Conservation (phyloP, 2,329 filamentous ascomycete genomes). For the Hysterium pulicare region DNA sequence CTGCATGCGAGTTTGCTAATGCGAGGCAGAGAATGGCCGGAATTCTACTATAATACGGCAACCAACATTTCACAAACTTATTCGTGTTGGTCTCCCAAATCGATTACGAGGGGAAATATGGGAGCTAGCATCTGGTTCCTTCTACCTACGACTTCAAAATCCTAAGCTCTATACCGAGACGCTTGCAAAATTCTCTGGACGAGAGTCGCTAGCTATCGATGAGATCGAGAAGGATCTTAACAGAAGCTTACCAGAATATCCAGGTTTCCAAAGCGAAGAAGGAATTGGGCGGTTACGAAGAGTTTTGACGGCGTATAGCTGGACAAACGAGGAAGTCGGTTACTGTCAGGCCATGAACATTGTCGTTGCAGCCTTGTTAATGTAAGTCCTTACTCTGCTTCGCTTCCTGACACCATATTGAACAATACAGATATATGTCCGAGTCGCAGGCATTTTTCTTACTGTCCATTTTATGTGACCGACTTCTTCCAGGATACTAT, state of each 20-base stretch:
- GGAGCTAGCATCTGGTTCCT: conserved; percentile 89
- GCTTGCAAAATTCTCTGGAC: conserved; percentile 74
- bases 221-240: conserved; percentile 99
- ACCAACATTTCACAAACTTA: conserved; percentile 95
- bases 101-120: conserved; percentile 89
- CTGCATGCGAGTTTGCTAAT: conserved; percentile 1
- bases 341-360: conserved; percentile 99
- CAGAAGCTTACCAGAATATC: conserved; percentile 92
- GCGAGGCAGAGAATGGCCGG: conserved; percentile 72
- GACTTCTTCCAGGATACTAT: conserved; percentile 92
- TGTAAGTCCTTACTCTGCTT: conserved; percentile 50
- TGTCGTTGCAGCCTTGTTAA: conserved; percentile 92
- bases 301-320: conserved; percentile 95
- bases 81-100: conserved; percentile 91
- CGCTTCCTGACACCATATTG: conserved; percentile 16
- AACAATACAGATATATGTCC: conserved; percentile 72
- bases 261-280: conserved; percentile 93
- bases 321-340: conserved; percentile 91
- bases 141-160: conserved; percentile 82
- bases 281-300: conserved; percentile 86
- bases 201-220: conserved; percentile 91
- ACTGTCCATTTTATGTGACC: conserved; percentile 85
- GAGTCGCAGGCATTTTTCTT: conserved; percentile 94
- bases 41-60: conserved; percentile 91
- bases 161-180: conserved; percentile 83